These are phyloP conservation scores for Neurospora terricola DNA, from an alignment of 495 filamentous ascomycete genomes.

Conservation along the genomic window DNA sequence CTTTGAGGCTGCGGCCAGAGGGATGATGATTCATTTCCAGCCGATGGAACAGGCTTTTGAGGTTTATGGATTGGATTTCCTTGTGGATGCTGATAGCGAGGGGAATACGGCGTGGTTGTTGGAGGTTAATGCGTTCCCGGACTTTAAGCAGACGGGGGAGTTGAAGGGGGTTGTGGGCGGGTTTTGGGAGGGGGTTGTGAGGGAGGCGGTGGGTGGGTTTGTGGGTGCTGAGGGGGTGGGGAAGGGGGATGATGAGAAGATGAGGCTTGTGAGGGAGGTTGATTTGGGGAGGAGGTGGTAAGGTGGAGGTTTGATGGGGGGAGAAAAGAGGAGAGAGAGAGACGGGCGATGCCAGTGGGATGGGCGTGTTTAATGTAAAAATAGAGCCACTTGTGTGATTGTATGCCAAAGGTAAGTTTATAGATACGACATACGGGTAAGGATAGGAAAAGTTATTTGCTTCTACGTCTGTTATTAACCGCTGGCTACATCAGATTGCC, in stretches of 20 bases:
- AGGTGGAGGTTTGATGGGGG: background rate
- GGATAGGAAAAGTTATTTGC: background rate
- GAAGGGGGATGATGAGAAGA: constrained; percentile 14
- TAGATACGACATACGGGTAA: background rate
- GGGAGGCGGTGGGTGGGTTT: constrained; percentile 44
- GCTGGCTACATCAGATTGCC: background rate
- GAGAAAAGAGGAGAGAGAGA: too few relatives aligned
- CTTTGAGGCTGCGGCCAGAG: constrained; percentile 74
- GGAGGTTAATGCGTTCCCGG: constrained; percentile 95
- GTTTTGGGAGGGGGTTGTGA: constrained; percentile 64
- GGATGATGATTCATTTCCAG: constrained; percentile 86
- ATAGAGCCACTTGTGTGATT: background rate
- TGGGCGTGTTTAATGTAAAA: background rate
- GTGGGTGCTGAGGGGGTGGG: constrained; percentile 9
- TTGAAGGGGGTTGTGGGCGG: constrained; percentile 59
- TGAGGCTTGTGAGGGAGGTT: constrained; percentile 24
- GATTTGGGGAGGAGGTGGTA: constrained; percentile 24
- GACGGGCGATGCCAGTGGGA: background rate
- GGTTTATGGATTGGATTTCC: constrained; percentile 82
- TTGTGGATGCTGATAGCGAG: constrained; percentile 53
- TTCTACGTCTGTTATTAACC: background rate
- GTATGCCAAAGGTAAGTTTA: background rate
- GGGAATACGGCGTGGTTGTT: constrained; percentile 51
- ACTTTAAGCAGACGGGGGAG: constrained; percentile 84
- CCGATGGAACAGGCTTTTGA: constrained; percentile 81